Base-by-base conservation (phyloP, 768 basidiomycete species). In the Clavulina sp. region DNA sequence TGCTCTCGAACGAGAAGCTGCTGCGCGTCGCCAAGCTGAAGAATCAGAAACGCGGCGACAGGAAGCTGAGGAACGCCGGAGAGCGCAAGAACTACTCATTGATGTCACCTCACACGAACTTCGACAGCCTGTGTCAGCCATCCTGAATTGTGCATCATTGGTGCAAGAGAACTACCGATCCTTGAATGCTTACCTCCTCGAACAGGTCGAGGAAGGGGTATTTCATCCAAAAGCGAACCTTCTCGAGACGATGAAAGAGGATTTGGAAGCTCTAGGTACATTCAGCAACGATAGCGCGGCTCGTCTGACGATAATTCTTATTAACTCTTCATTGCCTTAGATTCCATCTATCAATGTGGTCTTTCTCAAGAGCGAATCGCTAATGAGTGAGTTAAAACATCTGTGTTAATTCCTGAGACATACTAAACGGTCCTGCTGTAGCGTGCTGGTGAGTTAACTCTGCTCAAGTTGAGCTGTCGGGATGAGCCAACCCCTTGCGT, bases 61-160 rank as follows among this genome's bases (percentile, higher is more conserved):
- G 16, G 62, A 60, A 31, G 62, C 62, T 5, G 59, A 60, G 18
- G 59, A 61, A 49, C 62, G 61, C 26, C 50, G 60, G 19, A 60
- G 66, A 2, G 64, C 63, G 33, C 68, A 69, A 55, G 66, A 68
- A 56, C 59, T 69, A 24, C 56, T 70, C 26, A 64, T 69, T 40
- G 68, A 68, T 48, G 66, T 68, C 24, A 67, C 66, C 0, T 65
- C 66, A 52, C 64, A 59, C 49, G 65, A 60, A 52, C 50, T 63
- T 2, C 52, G 60, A 23, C 57, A 60, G 50, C 62, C 60, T 26
- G 57, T 61, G 21, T 60, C 59, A 19, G 61, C 62, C 3, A 60
- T 63, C 51, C 58, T 64, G 6, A 61, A 66, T 51, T 66, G 67
- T 52, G 61, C 62, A 4, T 57, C 60, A 4, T 57, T 68, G 29